A percentile compares a stretch with the other conserved stretches of the same genome.
These are phyloP conservation scores for Lomentospora prolificans DNA, from an alignment of 2,329 filamentous ascomycete species.

Conservation along the genomic window DNA sequence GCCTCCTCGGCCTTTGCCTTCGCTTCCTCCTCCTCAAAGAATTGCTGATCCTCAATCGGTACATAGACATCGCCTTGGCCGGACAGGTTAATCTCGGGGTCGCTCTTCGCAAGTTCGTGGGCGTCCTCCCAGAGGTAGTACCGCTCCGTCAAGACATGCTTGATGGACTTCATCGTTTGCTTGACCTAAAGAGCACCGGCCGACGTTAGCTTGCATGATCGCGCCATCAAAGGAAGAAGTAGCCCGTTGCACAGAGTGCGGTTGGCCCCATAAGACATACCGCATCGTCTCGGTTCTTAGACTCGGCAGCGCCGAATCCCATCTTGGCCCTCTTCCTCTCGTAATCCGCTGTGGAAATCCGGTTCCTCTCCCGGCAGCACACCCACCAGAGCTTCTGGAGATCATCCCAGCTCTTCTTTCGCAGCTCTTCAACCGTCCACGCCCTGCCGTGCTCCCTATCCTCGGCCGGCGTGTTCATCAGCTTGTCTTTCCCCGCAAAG, in stretches of 20 bases:
- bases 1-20: conserved; percentile 10
- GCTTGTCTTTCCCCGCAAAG: conserved; percentile 61
- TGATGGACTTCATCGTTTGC: conserved; percentile 71
- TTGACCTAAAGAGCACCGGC: conserved; percentile 46
- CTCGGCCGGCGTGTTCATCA: conserved; percentile 64
- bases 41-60: conserved; percentile 25
- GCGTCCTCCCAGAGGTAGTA: conserved; percentile 84
- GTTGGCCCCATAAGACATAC: conserved; percentile 40
- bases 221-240: not conserved
- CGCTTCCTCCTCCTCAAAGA: conserved; percentile 24
- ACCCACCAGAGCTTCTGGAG: conserved; percentile 90
- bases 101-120: conserved; percentile 50
- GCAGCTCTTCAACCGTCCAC: conserved; percentile 79
- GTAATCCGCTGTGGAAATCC: conserved; percentile 64
- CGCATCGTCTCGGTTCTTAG: conserved; percentile 48
- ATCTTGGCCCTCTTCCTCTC: conserved; percentile 60
- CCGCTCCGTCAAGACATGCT: conserved; percentile 76
- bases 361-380: conserved; percentile 83
- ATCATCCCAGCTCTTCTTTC: conserved; percentile 87
- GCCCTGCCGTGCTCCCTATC: conserved; percentile 64
- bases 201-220: not conserved
- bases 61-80: conserved; percentile 38
- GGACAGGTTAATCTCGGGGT: conserved; percentile 56
- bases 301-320: conserved; percentile 65
- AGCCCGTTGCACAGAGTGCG: not conserved